Base-by-base conservation (phyloP, 306 rosid genomes). In the Vachellia collinsii region DNA sequence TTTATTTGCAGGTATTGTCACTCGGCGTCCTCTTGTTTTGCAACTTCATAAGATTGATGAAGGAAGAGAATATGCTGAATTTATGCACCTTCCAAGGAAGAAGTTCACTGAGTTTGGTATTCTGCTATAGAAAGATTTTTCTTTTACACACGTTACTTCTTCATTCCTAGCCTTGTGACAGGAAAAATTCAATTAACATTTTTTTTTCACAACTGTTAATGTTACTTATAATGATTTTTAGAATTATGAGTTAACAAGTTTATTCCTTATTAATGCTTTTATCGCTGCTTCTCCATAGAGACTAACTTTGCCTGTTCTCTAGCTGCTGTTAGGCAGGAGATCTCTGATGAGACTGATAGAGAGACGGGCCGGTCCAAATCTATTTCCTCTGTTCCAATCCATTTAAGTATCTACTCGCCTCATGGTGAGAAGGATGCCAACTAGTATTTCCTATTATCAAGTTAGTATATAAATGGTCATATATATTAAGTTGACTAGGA, bases 281-380 rank as follows among this genome's bases (percentile, higher is more conserved):
- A 70, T 70, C 87, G 80, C 83, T 78, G 74, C 83, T 54, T 74
- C 85, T 64, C 69, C 74, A 8, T 63, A 51, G 70, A 63, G 65
- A 36, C 84, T 80, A 77, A 85, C 25, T 80, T 70, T 73, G n/a
- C 72, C 38, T 83, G 70, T 81, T 80, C 65, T 84, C 78, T 86
- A 96, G 99, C 97, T 89, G 91, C 97, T 83, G 98, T 92, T 83
- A 89, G 99, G 83, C 97, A 93, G 87, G 99, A 96, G 86, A 96
- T 96, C 41, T 50, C 89, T 80, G 99, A 96, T 38, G 99, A 96
- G 91, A 93, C 99, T 2, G 99, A 96, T 76, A 88, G 99, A 85
- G 98, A 93, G 88, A 96, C 98, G 56, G 99, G 99, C 34, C 98
- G 97, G 64, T 4, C 79, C 73, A 96, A 85, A 86, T 92, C 90